A percentile compares a stretch with the other conserved stretches of the same genome.
Evolutionary conservation across 495 filamentous ascomycete species (phyloP).

Genomic region (Echria macrotheca): DNA sequence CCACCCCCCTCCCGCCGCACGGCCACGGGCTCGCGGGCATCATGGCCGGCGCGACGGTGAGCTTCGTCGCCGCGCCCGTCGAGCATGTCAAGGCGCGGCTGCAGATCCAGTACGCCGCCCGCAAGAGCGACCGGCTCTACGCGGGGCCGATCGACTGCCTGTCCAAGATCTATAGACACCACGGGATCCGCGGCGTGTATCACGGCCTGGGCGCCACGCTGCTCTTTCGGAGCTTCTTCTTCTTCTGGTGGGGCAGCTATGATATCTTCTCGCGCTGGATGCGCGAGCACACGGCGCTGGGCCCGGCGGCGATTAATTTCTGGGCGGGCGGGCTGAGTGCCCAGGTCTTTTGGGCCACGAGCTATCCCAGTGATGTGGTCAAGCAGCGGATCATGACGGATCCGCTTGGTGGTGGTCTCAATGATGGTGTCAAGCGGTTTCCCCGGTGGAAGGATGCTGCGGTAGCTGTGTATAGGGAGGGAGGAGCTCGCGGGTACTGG

Average conservation of each 20-base stretch:
- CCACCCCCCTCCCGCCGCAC: conserved; percentile 56
- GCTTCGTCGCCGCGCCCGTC: conserved; percentile 86
- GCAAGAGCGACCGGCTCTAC: conserved; percentile 71
- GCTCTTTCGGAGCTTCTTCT: conserved; percentile 87
- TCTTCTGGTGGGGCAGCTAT: conserved; percentile 96
- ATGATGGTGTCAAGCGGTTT: conserved; percentile 65
- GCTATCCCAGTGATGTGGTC: conserved; percentile 90
- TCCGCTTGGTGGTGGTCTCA: conserved; percentile 63
- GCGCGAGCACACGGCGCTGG: conserved; percentile 59
- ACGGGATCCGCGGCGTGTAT: conserved; percentile 76
- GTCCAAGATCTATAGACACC: conserved; percentile 56
- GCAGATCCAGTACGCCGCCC: conserved; percentile 82
- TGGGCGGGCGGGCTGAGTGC: conserved; percentile 93
- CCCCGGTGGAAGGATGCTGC: conserved; percentile 77
- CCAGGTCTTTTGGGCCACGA: conserved; percentile 88
- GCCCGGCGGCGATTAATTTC: conserved; percentile 81
- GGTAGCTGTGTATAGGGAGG: conserved; percentile 64
- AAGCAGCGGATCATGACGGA: conserved; percentile 99
- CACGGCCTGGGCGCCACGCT: conserved; percentile 81
- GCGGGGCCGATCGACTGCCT: conserved; percentile 80
- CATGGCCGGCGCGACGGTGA: conserved; percentile 82
- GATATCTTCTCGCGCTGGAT: conserved; percentile 71
- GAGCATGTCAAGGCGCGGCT: conserved; percentile 94
- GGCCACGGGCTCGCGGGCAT: conserved; percentile 86
- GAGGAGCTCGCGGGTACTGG: conserved; percentile 79